Evolutionary conservation across 2,329 filamentous ascomycete species (phyloP), one percentile per base, ranked within the genome.

Genomic region (Ascomycota sp.): DNA sequence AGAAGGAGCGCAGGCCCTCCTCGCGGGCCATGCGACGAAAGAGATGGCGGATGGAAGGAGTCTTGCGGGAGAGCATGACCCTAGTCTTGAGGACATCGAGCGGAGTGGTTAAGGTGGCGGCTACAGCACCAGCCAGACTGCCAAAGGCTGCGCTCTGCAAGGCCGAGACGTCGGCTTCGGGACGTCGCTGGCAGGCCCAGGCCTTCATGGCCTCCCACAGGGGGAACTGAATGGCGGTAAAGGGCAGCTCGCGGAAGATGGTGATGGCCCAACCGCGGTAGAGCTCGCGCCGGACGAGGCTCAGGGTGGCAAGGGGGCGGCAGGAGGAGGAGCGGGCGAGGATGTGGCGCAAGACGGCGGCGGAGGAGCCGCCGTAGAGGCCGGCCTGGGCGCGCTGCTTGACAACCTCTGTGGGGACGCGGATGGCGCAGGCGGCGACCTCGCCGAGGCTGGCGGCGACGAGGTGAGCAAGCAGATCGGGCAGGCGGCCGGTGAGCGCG

Each of bases 181-280:
- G 35, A 3, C 36, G 35, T 22, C 44, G 45, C 27, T n/a, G n/a
- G n/a, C n/a, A n/a, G 5, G 72, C 62, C 65, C 69, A 80, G 25
- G 62, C 61, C 63, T 94, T 95, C 64, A 95, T 68, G 4, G 66
- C 72, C 55, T 98, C 89, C 89, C 89, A 98, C 37, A 98, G 65
- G 27, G 89, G 89, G 50, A 98, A 98, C 53, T 98, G 89, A 37
- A 98, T 78, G 8, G 94, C 75, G 3, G 91, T 95, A 46, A 98
- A 98, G 4, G 89, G 89, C 36, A 98, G 85, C 60, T 98, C 89
- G 34, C 89, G 72, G 57, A 94, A 76, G 30, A 98, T 75, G 2
- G 89, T 98, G 41, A 95, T 83, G 12, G 72, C 69, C 66, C 83
- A 93, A 2, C 91, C 89, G 23, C 89, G 66, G 53, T 98, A 98